Conservation (phyloP, 2,329 filamentous ascomycete species). For the Fusarium sp. region DNA sequence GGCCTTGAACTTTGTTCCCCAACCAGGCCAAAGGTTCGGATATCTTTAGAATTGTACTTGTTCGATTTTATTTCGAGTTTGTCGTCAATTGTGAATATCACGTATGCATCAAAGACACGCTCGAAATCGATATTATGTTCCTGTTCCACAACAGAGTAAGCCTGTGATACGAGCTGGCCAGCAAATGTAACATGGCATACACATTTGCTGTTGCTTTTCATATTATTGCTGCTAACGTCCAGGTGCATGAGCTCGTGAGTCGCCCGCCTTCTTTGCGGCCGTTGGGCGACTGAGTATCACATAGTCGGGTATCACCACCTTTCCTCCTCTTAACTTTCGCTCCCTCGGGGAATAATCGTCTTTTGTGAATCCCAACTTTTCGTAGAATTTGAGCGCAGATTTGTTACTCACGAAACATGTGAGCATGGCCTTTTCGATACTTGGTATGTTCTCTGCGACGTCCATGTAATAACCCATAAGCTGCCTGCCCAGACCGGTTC, state of each 20-base stretch:
- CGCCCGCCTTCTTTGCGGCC: constrained; percentile 16
- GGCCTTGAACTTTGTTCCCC: not conserved
- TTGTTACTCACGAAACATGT: constrained; percentile 76
- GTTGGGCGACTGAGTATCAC: constrained; percentile 68
- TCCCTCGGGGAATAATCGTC: constrained; percentile 68
- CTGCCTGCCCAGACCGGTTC: constrained; percentile 71
- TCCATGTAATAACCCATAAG: constrained; percentile 69
- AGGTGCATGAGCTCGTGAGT: constrained; percentile 27
- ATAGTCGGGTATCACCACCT: constrained; percentile 67
- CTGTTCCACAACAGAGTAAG: not conserved
- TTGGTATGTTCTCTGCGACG: constrained; percentile 65
- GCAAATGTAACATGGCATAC: not conserved
- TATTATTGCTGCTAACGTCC: not conserved
- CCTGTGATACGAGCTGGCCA: not conserved
- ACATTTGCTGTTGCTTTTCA: not conserved
- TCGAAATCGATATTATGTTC: not conserved
- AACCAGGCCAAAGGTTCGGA: not conserved
- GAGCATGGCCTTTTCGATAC: constrained; percentile 76
- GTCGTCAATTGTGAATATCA: not conserved
- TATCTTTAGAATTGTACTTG: not conserved
- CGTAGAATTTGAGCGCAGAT: constrained; percentile 70
- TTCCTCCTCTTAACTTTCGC: constrained; percentile 65
- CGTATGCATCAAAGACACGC: not conserved
- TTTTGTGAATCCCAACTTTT: constrained; percentile 66
- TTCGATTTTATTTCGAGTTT: not conserved